Conservation (phyloP, 208 protist genomes). For the Leishmania gerbilli region DNA sequence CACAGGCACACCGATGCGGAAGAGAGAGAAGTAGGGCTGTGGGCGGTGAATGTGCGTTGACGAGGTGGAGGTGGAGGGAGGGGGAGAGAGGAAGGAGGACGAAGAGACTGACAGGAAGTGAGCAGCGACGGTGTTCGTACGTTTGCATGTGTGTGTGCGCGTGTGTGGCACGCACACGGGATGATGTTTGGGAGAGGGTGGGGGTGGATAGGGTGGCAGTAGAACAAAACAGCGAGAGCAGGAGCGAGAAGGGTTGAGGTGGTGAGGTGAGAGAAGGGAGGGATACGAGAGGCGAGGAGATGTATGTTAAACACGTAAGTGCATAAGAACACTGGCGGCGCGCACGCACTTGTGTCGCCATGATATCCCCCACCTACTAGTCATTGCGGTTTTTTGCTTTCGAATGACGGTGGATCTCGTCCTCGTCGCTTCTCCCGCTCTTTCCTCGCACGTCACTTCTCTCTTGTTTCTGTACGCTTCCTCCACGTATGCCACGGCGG, state of each 20-base stretch:
- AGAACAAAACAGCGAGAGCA: neutral
- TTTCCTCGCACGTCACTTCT: neutral
- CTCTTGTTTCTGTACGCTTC: neutral
- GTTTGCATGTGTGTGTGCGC: neutral
- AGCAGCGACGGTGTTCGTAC: neutral
- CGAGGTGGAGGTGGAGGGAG: neutral
- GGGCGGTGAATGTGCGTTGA: neutral
- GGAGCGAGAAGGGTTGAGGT: neutral
- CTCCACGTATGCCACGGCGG: neutral
- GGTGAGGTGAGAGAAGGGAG: neutral
- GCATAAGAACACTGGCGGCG: neutral
- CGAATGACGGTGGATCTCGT: neutral
- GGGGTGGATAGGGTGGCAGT: neutral
- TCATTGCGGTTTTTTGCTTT: neutral
- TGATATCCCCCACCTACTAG: neutral
- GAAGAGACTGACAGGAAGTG: neutral
- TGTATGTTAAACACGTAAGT: neutral
- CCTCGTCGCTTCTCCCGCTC: neutral
- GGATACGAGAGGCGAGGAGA: conserved; percentile 8
- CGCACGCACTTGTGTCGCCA: neutral
- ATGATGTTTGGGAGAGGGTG: neutral
- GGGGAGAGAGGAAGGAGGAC: neutral
- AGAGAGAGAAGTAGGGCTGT: neutral
- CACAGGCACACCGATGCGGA: neutral
- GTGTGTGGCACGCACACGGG: neutral